Conservation (phyloP, 352 stramenopile genomes). For the Phytophthora constricta region DNA sequence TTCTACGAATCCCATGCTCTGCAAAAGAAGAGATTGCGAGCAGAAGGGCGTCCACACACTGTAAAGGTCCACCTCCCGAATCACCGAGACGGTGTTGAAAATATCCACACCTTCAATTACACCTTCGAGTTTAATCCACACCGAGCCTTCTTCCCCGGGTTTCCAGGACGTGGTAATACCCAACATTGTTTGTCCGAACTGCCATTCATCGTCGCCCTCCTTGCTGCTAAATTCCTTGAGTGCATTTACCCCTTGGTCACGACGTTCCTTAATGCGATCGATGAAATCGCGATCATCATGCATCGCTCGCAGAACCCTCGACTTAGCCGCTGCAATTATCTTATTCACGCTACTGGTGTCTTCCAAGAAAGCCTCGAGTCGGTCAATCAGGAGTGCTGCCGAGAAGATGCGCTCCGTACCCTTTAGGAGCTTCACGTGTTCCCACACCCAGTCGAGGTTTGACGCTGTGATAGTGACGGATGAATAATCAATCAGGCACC, state of each 20-base stretch:
- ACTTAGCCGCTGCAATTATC: conserved; percentile 32
- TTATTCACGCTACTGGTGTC: conserved; percentile 25
- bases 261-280: conserved; percentile 61
- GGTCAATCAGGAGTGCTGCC: conserved; percentile 64
- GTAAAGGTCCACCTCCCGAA: conserved; percentile 85
- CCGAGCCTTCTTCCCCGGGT: conserved; percentile 65
- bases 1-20: conserved; percentile 60
- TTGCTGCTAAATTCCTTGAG: conserved; percentile 78
- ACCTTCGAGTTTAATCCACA: conserved; percentile 86
- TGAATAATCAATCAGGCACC: conserved; percentile 64
- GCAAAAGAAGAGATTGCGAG: conserved; percentile 66
- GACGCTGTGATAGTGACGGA: conserved; percentile 44
- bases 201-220: conserved; percentile 66
- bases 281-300: conserved; percentile 57
- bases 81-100: conserved; percentile 83
- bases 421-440: conserved; percentile 75
- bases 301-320: conserved; percentile 51
- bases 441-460: conserved; percentile 79
- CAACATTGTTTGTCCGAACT: conserved; percentile 79
- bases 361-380: conserved; percentile 66
- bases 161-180: conserved; percentile 86
- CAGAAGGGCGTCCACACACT: conserved; percentile 80
- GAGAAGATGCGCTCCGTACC: conserved; percentile 79
- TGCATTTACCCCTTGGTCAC: conserved; percentile 49
- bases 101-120: conserved; percentile 81